Conservation (phyloP, 768 basidiomycete genomes). For the Grammothele lineata region DNA sequence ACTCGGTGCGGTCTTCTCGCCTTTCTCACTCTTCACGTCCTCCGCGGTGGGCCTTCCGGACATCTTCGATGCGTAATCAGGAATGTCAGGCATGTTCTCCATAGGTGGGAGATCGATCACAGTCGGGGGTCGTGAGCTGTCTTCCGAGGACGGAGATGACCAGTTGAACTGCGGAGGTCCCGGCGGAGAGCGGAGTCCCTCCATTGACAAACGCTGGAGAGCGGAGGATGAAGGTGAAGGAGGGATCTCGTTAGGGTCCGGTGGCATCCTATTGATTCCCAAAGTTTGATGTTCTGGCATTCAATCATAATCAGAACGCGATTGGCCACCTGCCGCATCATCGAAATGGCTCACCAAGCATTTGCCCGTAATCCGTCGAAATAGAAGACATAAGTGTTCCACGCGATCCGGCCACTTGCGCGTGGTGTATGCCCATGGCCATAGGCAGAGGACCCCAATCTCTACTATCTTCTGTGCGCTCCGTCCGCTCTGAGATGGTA, state of each 20-base stretch:
- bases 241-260: conserved; percentile 48
- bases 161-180: conserved; percentile 2
- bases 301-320: no score
- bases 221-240: conserved; percentile 70
- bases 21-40: conserved; percentile 20
- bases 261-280: no score
- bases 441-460: conserved; percentile 9
- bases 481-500: conserved; percentile 66
- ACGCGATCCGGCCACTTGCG: conserved; percentile 12
- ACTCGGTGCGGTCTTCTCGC: not conserved
- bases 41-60: conserved; percentile 8
- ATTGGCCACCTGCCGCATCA: no score
- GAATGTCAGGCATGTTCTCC: conserved; percentile 52
- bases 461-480: conserved; percentile 42
- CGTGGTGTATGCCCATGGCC: not conserved
- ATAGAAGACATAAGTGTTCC: conserved; percentile 47
- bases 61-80: conserved; percentile 49
- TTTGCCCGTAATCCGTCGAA: conserved; percentile 47
- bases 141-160: not conserved
- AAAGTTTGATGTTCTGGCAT: no score
- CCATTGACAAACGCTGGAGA: conserved; percentile 50
- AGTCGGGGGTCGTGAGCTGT: conserved; percentile 21
- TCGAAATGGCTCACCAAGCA: conserved; percentile 44
- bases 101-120: conserved; percentile 35
- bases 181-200: conserved; percentile 40